Base-by-base conservation (phyloP, 176 grass and related monocot species). In the Guadua angustifolia region DNA sequence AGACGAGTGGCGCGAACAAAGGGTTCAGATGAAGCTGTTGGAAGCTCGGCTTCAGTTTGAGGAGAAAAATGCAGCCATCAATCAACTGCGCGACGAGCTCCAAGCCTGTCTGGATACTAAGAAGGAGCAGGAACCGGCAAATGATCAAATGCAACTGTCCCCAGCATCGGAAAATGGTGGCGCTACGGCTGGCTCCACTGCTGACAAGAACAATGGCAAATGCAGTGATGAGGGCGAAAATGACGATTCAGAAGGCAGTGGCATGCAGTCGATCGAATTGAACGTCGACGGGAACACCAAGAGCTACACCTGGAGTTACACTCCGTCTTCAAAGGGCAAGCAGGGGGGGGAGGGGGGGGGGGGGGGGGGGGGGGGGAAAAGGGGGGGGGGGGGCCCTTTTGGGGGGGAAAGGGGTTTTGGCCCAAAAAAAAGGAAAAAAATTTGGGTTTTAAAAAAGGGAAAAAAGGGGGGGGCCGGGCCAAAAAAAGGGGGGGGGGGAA, bases 11-110 rank as follows among this genome's bases (percentile, higher is more conserved):
- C 91, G 95, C 3, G 93, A 98, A 39, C 91, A 95, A 39, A 90
- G 93, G 53, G 90, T 98, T 66, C 95, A 95, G 85, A 98, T 98
- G 95, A 98, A 98, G 45, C 86, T 98, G 9, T 75, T 83, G 43
- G 93, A 95, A 82, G 95, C 95, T 18, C 82, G 75, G 77, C 49
- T 91, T 85, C 95, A 98, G 78, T 93, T 95, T 25, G 95, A 95
- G 86, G 93, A 98, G 85, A 95, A 95, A 76, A 93, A 98, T 32
- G 84, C 81, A 13, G 95, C 91, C 1, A 49, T 98, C 4, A 90
- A 79, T 74, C 88, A 90, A 18, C 84, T 98, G 81, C 90, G 75
- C 3, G 58, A 90, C 0, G 93, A 98, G 63, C 91, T 98, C 7
- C 87, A 94, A 69, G 22, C 84, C 3, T 93, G 74, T 25, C 43